Evolutionary conservation across 768 basidiomycete genomes (phyloP).

Genomic region (Phaffia australis): DNA sequence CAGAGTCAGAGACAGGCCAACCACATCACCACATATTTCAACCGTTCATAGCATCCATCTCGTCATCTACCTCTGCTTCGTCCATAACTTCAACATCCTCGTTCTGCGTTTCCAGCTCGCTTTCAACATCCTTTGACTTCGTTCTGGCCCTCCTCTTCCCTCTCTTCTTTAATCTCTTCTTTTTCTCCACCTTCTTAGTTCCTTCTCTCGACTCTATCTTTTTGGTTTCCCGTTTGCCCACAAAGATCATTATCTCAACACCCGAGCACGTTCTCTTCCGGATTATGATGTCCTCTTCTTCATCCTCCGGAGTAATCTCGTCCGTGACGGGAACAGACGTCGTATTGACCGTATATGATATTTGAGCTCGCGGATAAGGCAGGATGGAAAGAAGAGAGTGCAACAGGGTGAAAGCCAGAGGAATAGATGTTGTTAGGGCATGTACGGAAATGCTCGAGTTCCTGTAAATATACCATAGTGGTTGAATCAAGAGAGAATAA

Average conservation of each 20-base stretch:
- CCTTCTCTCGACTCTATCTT: neutral
- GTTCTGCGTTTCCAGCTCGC: neutral
- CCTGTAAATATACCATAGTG: neutral
- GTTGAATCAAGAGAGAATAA: neutral
- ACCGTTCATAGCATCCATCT: slow-evolving; percentile 25
- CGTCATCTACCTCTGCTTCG: slow-evolving; percentile 18
- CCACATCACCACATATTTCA: neutral
- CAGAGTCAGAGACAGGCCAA: no score
- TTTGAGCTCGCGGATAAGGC: slow-evolving; percentile 33
- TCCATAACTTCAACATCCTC: slow-evolving; percentile 13
- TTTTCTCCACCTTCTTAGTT: neutral
- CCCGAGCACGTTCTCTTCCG: slow-evolving; percentile 15
- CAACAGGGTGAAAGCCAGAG: slow-evolving; percentile 35
- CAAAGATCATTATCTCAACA: slow-evolving; percentile 11
- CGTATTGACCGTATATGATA: slow-evolving; percentile 31
- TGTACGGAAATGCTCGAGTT: slow-evolving; percentile 31
- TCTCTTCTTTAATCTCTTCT: neutral
- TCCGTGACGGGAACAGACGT: slow-evolving; percentile 24
- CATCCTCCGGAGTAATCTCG: slow-evolving; percentile 37
- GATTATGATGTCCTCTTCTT: slow-evolving; percentile 21
- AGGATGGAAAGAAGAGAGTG: slow-evolving; percentile 37
- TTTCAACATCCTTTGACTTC: neutral
- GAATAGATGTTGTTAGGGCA: slow-evolving; percentile 36
- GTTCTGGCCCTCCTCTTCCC: neutral
- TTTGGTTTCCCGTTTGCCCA: neutral